Conservation (phyloP, 352 stramenopile genomes). For the Detonula confervacea region DNA sequence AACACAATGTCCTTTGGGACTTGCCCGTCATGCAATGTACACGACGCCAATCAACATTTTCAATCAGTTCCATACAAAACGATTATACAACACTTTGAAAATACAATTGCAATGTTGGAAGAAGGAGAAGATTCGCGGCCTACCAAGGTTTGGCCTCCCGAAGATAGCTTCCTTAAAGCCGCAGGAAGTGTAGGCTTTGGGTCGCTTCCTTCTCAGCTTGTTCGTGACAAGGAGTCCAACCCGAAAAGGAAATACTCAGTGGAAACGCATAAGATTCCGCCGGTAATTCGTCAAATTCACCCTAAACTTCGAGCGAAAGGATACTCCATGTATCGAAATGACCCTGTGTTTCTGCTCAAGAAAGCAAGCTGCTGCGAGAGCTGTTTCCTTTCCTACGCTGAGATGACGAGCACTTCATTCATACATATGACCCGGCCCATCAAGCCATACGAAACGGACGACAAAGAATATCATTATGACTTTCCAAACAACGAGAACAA, state of each 20-base stretch:
- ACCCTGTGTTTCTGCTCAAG: constrained; percentile 95
- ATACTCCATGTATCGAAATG: constrained; percentile 89
- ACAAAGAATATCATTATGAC: constrained; percentile 21
- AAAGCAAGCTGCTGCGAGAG: constrained; percentile 90
- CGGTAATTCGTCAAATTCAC: constrained; percentile 91
- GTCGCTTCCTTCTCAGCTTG: constrained; percentile 51
- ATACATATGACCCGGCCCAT: constrained; percentile 41
- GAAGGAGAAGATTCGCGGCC: constrained; percentile 48
- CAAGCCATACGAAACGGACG: constrained; percentile 27
- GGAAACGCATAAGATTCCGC: constrained; percentile 89
- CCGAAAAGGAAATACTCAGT: constrained; percentile 55
- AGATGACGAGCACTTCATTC: constrained; percentile 73
- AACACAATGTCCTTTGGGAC: constrained; percentile 40
- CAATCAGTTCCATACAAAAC: constrained; percentile 92
- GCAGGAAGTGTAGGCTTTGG: constrained; percentile 93
- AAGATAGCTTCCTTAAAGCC: constrained; percentile 88
- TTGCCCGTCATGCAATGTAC: constrained; percentile 89
- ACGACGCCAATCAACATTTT: constrained; percentile 85
- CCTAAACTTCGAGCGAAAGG: constrained; percentile 87
- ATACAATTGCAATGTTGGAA: constrained; percentile 84
- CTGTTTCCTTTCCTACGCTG: constrained; percentile 93
- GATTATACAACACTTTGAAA: constrained; percentile 92
- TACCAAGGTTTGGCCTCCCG: constrained; percentile 88
- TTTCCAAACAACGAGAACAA: not conserved
- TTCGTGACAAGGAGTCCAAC: constrained; percentile 28